These are phyloP conservation scores for Conticribra weissflogii DNA, from an alignment of 108 stramenopile species.

Conservation along the genomic window DNA sequence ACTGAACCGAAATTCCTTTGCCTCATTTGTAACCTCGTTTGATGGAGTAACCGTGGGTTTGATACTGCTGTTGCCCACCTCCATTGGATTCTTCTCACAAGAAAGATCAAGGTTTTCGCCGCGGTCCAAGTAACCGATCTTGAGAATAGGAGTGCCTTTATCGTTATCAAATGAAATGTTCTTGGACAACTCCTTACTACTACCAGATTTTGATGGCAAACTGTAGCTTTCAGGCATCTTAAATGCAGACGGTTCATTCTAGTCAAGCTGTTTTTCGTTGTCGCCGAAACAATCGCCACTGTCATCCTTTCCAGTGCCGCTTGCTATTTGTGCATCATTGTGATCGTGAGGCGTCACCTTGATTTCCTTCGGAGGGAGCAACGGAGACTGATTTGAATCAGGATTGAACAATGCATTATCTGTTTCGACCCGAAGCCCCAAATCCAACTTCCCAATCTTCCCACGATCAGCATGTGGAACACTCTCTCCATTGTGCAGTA, in stretches of 20 bases:
- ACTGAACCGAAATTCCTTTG: background rate
- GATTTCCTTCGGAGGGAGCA: too few relatives aligned
- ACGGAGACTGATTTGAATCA: too few relatives aligned
- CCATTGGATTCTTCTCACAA: background rate
- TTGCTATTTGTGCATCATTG: too few relatives aligned
- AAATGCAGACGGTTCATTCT: background rate
- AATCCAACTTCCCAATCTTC: too few relatives aligned
- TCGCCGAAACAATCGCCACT: too few relatives aligned
- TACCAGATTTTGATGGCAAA: background rate
- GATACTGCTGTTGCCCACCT: background rate
- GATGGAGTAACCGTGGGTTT: background rate
- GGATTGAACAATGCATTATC: too few relatives aligned
- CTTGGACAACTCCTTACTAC: background rate
- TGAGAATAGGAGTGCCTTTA: background rate
- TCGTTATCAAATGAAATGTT: background rate
- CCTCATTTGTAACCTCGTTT: background rate
- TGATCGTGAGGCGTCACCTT: too few relatives aligned
- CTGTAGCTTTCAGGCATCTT: conserved; percentile 1
- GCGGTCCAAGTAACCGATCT: background rate
- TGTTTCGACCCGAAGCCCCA: too few relatives aligned
- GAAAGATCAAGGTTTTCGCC: background rate
- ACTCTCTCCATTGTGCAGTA: too few relatives aligned
- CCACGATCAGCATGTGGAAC: too few relatives aligned
- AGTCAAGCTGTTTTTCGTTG: background rate
- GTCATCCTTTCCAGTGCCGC: too few relatives aligned